Evolutionary conservation across 2,329 filamentous ascomycete species (phyloP), one percentile per base, ranked within the genome.

Genomic region (Sporothrix protearum): DNA sequence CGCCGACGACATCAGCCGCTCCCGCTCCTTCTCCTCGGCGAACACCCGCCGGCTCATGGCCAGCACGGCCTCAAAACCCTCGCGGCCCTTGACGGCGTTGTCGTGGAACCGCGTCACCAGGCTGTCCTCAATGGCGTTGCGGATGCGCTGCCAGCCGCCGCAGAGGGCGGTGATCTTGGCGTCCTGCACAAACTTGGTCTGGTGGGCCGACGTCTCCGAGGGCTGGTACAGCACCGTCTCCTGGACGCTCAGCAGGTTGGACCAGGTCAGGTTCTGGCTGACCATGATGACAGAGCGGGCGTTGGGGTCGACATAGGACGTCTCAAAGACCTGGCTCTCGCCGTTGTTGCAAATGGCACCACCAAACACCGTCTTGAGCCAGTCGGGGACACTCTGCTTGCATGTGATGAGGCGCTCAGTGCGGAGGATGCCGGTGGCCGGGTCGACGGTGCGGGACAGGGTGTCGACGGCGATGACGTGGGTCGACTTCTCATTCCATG

Each of bases 401-500:
- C 87, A 89, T 73, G 86, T 88, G 80, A 89, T 89, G 76, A 89
- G 83, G 57, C 87, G 86, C 77, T 89, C 87, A 36, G 87, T 89
- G 74, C 86, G 85, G 72, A 89, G 85, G 77, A 89, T 87, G 75
- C 87, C 87, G 14, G 87, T 88, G 28, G 79, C 79, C 1, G 84
- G 79, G 77, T 89, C 86, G 80, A 89, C 84, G 67, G 76, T 76
- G 61, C 96, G 92, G 69, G 89, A 91, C 77, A 99, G 83, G 16
- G 95, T 98, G 83, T 99, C 96, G 78, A 98, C 96, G 76, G 93
- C 94, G 76, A 96, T 89, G 76, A 99, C 96, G 82, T 99, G 96
- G 53, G 94, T 93, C n/a, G 92, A 94, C 83, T 97, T 96, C 81
- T 97, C 92, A 85, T 99, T 99, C 95, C 96, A 98, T 25, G 95